Conservation (phyloP, 768 basidiomycete genomes). For the Neoboletus magnificus region DNA sequence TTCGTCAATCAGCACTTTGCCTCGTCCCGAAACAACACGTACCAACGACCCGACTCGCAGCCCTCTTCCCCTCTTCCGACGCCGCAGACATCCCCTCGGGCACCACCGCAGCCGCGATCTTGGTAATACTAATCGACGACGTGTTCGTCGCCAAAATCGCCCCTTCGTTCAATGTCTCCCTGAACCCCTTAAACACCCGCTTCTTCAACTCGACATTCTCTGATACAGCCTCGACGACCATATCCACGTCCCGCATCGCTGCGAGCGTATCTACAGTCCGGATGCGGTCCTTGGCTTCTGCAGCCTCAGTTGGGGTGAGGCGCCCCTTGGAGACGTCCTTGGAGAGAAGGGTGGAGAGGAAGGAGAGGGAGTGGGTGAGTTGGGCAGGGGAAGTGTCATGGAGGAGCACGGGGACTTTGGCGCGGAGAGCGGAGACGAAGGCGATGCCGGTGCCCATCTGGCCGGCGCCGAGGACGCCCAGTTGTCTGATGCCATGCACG, state of each 20-base stretch:
- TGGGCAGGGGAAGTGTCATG: slow-evolving; percentile 77
- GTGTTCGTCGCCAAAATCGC: slow-evolving; percentile 92
- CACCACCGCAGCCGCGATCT: slow-evolving; percentile 81
- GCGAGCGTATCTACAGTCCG: slow-evolving; percentile 56
- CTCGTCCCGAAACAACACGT: slow-evolving; percentile 13
- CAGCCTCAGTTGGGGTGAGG: slow-evolving; percentile 63
- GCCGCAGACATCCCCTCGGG: slow-evolving; percentile 53
- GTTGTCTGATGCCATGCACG: slow-evolving; percentile 66
- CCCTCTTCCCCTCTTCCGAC: slow-evolving; percentile 59
- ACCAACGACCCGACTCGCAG: slow-evolving; percentile 81
- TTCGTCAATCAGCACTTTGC: not conserved
- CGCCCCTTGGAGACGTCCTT: slow-evolving; percentile 88
- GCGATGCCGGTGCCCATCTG: slow-evolving; percentile 95
- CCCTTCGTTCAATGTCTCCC: slow-evolving; percentile 61
- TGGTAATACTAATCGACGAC: slow-evolving; percentile 91
- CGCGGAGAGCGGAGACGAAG: slow-evolving; percentile 79
- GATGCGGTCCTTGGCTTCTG: slow-evolving; percentile 68
- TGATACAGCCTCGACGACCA: slow-evolving; percentile 93
- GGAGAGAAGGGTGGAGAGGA: slow-evolving; percentile 79
- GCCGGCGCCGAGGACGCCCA: slow-evolving; percentile 80
- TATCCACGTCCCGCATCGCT: slow-evolving; percentile 75
- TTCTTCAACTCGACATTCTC: slow-evolving; percentile 80
- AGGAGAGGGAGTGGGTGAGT: slow-evolving; percentile 63
- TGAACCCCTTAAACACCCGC: slow-evolving; percentile 68
- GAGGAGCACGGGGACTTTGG: slow-evolving; percentile 82